phyloP scores from a whole-genome alignment of 352 stramenopile species.

The Pythium rishiriense region DNA sequence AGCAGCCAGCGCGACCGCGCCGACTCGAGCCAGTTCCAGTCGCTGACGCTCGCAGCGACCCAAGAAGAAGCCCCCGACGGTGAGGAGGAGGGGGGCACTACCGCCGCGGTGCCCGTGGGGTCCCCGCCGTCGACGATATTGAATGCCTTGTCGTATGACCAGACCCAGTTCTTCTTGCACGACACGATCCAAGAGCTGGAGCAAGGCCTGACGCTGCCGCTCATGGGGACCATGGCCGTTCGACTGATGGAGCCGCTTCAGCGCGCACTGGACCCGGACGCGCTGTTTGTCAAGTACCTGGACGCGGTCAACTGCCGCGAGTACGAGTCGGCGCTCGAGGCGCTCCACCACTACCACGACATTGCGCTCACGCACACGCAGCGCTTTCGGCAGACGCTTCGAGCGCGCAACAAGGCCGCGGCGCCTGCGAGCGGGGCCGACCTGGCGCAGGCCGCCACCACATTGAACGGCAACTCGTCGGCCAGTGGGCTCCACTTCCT shows the following conservation, averaged over 20 bases:
- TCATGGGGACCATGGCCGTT: not conserved
- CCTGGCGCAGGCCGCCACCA: not conserved
- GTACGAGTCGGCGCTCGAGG: constrained; percentile 86
- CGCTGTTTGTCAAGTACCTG: constrained; percentile 87
- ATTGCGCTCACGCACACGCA: constrained; percentile 53
- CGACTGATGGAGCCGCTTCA: constrained; percentile 20
- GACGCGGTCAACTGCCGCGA: constrained; percentile 80
- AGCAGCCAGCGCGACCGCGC: constrained; percentile 1
- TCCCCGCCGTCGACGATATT: not conserved
- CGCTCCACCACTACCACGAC: constrained; percentile 94
- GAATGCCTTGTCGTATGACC: constrained; percentile 42
- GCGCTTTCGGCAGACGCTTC: constrained; percentile 11
- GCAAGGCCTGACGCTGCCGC: constrained; percentile 23
- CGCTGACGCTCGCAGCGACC: constrained; percentile 17
- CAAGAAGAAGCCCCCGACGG: constrained; percentile 39
- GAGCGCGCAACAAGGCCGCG: constrained; percentile 3
- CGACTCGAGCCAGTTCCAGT: constrained; percentile 25
- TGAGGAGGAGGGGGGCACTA: constrained; percentile 33
- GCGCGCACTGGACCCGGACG: constrained; percentile 42
- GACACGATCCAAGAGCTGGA: constrained; percentile 44
- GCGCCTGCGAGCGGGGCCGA: not conserved
- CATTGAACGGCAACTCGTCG: not conserved
- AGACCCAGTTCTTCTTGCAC: constrained; percentile 58
- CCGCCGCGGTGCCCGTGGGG: not conserved
- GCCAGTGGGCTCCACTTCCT: constrained; percentile 48